Base-by-base conservation (phyloP, 345 rosid species). In the Angophora floribunda region DNA sequence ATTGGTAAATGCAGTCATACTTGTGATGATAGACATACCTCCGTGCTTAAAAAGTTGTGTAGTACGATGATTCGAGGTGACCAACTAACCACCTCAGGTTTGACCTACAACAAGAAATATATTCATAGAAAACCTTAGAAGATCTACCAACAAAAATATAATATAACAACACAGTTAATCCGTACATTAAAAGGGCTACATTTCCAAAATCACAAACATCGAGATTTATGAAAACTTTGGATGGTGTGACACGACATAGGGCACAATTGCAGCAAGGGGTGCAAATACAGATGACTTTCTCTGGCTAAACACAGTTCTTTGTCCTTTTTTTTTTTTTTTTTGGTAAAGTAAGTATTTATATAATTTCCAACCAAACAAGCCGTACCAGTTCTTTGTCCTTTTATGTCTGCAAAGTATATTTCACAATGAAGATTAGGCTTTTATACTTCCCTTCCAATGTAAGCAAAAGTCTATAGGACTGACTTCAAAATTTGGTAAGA, bases 41-140 rank as follows among this genome's bases (percentile, higher is more conserved):
- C 97, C n/a, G 67, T 70, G 92, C 99, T 97, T 87, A 97, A 95
- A 91, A 97, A 97, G 91, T 94, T 93, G 86, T 97, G 99, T 28
- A 97, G 93, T 49, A 97, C 92, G 51, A 96, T 94, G 75, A 97
- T 96, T 86, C 99, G 95, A 22, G 99, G 99, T 1, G 96, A 94
- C 99, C 98, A 97, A 92, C 97, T 97, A 86, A 96, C 88, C 51
- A 97, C 92, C 94, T 96, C 98, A 84, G 99, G 99, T 94, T 95
- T 95, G 89, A 97, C 98, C 99, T 96, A 91, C 88, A 92, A 89
- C 65, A 88, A 52, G 88, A 90, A 87, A 75, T 75, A 75, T 19
- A 75, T 75, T 10, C 47, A 75, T 75, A 41, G 7, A 86, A 30
- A 51, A 88, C 67, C 52, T 79, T 80, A 80, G 50, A 78, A 24